These are phyloP conservation scores for Starmerella geochares DNA, from an alignment of 805 yeast species.

Conservation along the genomic window DNA sequence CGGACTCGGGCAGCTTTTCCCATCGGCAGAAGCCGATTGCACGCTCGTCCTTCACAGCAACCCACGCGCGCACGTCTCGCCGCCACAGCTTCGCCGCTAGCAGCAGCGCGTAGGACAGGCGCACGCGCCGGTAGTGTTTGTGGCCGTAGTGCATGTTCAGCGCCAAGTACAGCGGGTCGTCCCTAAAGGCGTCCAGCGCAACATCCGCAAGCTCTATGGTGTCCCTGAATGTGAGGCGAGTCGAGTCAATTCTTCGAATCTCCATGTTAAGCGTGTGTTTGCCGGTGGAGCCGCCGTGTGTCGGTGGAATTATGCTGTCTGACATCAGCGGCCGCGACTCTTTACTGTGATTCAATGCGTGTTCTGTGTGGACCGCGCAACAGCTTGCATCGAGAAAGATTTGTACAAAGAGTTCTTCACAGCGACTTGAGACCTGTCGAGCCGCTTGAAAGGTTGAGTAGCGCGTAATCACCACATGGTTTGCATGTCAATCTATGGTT, in stretches of 20 bases:
- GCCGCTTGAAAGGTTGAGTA: too few species aligned
- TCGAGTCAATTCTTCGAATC: neutral
- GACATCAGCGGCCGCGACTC: too few species aligned
- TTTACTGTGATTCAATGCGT: too few species aligned
- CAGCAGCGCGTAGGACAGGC: neutral
- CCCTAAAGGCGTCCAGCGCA: conserved; percentile 2
- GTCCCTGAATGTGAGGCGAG: neutral
- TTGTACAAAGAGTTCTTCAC: too few species aligned
- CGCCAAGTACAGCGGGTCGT: conserved; percentile 2
- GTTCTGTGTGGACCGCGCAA: too few species aligned
- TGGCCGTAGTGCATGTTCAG: neutral
- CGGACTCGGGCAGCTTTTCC: neutral
- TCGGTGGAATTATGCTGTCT: too few species aligned
- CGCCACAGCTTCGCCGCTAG: neutral
- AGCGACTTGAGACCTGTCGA: too few species aligned
- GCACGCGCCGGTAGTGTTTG: neutral
- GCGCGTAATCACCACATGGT: too few species aligned
- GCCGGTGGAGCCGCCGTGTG: too few species aligned
- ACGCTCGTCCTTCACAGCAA: neutral
- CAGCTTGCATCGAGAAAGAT: too few species aligned
- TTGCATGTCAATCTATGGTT: too few species aligned
- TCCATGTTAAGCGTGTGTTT: neutral
- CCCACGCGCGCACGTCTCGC: neutral
- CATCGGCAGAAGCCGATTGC: conserved; percentile 1
- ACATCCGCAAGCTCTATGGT: conserved; percentile 3